A percentile compares a stretch with the other conserved stretches of the same genome.
Conservation (phyloP, 2,329 filamentous ascomycete species). For the Lachnellula cervina region DNA sequence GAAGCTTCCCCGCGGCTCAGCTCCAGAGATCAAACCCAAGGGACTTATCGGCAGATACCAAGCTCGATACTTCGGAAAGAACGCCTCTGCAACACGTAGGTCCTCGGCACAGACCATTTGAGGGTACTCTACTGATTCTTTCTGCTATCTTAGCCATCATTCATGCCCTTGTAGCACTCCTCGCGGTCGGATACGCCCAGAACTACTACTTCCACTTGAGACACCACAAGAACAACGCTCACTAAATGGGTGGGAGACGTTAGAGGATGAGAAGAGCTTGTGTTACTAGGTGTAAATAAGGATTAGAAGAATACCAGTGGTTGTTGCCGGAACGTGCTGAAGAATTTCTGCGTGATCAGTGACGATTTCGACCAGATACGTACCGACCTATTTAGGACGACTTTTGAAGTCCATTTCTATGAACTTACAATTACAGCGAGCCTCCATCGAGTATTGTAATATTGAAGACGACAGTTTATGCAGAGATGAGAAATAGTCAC, state of each 20-base stretch:
- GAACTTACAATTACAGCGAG: too few species aligned
- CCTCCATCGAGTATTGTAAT: too few species aligned
- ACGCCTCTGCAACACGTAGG: constrained; percentile 83
- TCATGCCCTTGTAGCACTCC: constrained; percentile 74
- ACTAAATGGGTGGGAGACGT: constrained; percentile 53
- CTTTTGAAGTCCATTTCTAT: too few species aligned
- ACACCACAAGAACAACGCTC: constrained; percentile 99
- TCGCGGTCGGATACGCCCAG: constrained; percentile 86
- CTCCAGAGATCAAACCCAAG: constrained; percentile 75
- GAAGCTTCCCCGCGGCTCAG: constrained; percentile 89
- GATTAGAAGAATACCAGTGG: constrained; percentile 20
- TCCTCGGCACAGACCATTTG: constrained; percentile 25
- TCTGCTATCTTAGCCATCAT: constrained; percentile 63
- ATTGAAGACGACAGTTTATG: too few species aligned
- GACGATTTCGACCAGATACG: not conserved
- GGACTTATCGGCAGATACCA: constrained; percentile 88
- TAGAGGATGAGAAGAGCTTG: constrained; percentile 7
- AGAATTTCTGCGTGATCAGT: not conserved
- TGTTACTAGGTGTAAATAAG: constrained; percentile 31
- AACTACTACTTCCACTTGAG: constrained; percentile 99
- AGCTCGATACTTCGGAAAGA: constrained; percentile 91
- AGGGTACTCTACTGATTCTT: constrained; percentile 23
- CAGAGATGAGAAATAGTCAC: too few species aligned
- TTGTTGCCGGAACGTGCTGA: not conserved
- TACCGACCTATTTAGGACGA: too few species aligned